These are phyloP conservation scores for Daucus carota DNA, from an alignment of 129 eudicot genomes.

Conservation along the genomic window DH1_v3.0 NC_030383.2:63532501-63533000, in stretches of 20 bases:
- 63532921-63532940: not conserved
- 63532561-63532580: not conserved
- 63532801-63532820: not conserved
- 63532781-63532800: not conserved
- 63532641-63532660: not conserved
- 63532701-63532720: not conserved
- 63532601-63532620: not conserved
- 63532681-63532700: not conserved
- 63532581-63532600: not conserved
- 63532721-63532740: not conserved
- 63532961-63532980: not conserved
- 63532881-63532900: not conserved
- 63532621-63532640: not conserved
- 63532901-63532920: not conserved
- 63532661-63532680: not conserved
- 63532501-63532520: conserved; percentile 10
- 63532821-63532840: too few relatives aligned
- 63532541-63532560: not conserved
- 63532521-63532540: conserved; percentile 7
- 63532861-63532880: too few relatives aligned
- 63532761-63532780: not conserved
- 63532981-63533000: not conserved
- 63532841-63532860: too few relatives aligned
- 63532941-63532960: not conserved
- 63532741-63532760: not conserved